Percentiles rank a stretch among this genome's conserved stretches.
Evolutionary conservation across 345 rosid species (phyloP).

Genomic region (Raphanus raphanistrum): DNA sequence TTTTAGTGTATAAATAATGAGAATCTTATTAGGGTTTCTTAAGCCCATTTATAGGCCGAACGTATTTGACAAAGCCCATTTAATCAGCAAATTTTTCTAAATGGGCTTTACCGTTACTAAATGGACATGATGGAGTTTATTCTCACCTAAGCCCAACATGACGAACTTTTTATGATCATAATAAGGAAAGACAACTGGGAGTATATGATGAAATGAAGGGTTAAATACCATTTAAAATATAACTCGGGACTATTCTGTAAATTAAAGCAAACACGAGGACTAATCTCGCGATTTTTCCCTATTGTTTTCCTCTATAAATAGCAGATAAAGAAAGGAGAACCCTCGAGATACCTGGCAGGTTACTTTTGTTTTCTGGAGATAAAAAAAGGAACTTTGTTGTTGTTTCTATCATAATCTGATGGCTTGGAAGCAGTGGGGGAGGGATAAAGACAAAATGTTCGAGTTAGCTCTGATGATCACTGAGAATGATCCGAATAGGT

Average conservation of each 20-base stretch:
- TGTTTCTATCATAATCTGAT: neutral
- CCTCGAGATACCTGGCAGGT: neutral
- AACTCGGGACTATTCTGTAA: neutral
- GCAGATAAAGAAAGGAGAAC: neutral
- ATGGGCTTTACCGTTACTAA: neutral
- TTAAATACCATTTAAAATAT: neutral
- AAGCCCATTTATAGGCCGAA: neutral
- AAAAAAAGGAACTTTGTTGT: neutral
- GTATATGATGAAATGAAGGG: neutral
- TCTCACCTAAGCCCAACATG: too few relatives aligned
- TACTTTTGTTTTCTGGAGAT: neutral
- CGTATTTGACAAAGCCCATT: neutral
- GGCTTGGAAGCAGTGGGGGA: neutral
- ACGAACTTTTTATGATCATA: too few relatives aligned
- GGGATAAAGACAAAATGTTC: neutral
- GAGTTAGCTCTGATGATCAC: neutral
- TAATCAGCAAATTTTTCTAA: neutral
- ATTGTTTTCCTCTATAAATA: neutral
- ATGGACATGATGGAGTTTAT: too few relatives aligned
- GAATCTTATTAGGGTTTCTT: slow-evolving; percentile 8
- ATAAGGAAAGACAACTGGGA: neutral
- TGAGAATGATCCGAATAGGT: neutral
- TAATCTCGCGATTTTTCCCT: neutral
- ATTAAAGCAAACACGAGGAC: neutral
- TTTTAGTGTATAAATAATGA: neutral